Evolutionary conservation across 805 yeast species (phyloP), one percentile per base, ranked within the genome.

Genomic region (Teunomyces stri): DNA sequence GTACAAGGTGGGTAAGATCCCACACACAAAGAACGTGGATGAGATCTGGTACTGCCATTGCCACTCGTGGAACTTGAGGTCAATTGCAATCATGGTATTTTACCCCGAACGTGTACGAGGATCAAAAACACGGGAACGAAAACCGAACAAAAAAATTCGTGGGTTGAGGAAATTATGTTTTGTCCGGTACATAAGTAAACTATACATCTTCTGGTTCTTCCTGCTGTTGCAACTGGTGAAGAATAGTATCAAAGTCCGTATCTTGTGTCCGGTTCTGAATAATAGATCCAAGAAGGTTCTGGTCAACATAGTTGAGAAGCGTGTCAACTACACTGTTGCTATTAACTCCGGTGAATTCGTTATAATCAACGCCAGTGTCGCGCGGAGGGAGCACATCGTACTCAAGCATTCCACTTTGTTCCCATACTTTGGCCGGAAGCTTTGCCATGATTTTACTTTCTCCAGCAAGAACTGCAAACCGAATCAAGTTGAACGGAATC

Each of bases 331-430:
- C 51, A 20, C 53, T 54, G 7, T 42, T 29, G 7, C 48, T 44
- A 3, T 37, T 46, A 0, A 64, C 48, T 0, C 74, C 75, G 2
- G 61, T 50, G n/a, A 62, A 60, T 1, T 69, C 76, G 16, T 69
- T 59, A 52, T 82, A 80, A 6, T 66, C 64, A 15, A 56, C 56
- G 3, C 56, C 45, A 1, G 49, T 47, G 44, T 64, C 66, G 36
- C 55, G 54, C 1, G 95, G 94, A 1, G 95, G 91, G 18, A 87
- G 61, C 2, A 85, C 77, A 62, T 87, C 95, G 58, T 78, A 87
- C 54, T 87, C 95, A 57, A 70, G 81, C 12, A 82, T 74, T 46
- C 84, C 85, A 46, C 82, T 74, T 21, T 76, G 60, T 1, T 76
- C 75, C 87, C 89, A 87, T 20, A 85, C 72, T 2, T 64, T 55